Conservation (phyloP, 139 green algal genomes). For the Chlamydomonas sphaeroides region DNA sequence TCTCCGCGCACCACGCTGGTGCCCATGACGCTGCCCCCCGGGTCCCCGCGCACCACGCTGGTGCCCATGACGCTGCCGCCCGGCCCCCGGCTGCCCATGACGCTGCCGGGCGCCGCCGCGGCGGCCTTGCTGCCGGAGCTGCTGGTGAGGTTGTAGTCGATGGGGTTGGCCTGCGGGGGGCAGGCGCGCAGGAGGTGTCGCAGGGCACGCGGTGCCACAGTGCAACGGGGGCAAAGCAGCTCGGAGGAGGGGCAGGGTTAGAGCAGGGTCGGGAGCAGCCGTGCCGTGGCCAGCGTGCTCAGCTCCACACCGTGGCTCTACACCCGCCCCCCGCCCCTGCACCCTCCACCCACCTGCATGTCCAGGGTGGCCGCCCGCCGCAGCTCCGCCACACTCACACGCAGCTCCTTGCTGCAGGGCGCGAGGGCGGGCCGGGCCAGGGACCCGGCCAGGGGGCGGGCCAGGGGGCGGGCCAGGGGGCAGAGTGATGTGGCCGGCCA, state of each 20-base stretch:
- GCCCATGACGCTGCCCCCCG: too few relatives aligned
- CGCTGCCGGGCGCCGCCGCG: conserved; percentile 5
- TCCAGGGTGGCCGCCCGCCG: conserved; percentile 19
- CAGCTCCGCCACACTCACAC: conserved; percentile 26
- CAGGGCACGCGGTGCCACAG: too few relatives aligned
- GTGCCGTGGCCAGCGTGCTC: too few relatives aligned
- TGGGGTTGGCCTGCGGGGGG: conserved; percentile 20
- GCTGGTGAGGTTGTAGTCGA: conserved; percentile 37
- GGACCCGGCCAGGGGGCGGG: too few relatives aligned
- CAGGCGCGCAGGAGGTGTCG: background rate
- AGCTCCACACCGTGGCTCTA: too few relatives aligned
- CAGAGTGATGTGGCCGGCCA: too few relatives aligned
- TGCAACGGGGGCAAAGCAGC: background rate
- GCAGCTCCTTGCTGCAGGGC: conserved; percentile 47
- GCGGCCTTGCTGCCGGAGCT: background rate
- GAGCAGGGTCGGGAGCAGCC: too few relatives aligned
- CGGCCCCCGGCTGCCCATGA: conserved; percentile 22
- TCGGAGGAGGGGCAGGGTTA: too few relatives aligned
- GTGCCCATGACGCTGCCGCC: background rate
- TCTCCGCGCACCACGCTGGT: conserved; percentile 17
- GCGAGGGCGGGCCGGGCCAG: too few relatives aligned
- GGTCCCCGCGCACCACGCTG: conserved; percentile 21
- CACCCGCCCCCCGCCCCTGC: background rate
- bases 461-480: background rate
- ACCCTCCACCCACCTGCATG: conserved; percentile 5